Evolutionary conservation across 345 rosid species (phyloP).

Genomic region (Brassica rapa): DNA sequence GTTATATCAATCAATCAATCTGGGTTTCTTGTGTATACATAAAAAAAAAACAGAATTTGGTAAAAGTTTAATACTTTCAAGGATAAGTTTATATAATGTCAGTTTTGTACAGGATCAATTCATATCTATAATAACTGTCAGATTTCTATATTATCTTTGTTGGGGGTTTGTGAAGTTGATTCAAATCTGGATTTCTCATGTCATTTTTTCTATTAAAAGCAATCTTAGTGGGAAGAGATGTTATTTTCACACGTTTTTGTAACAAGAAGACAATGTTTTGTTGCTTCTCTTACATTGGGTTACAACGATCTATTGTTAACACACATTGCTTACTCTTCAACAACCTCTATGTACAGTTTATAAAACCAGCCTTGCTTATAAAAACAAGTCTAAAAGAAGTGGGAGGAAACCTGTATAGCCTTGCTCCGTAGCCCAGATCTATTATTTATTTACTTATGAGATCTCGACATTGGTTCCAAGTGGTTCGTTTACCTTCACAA

Average conservation of each 20-base stretch:
- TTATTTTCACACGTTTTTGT: conserved; percentile 19
- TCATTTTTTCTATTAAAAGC: neutral
- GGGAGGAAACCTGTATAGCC: conserved; percentile 37
- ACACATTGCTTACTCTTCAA: conserved; percentile 39
- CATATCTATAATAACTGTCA: neutral
- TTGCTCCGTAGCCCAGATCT: conserved; percentile 43
- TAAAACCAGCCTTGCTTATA: conserved; percentile 19
- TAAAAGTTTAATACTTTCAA: neutral
- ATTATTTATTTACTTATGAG: conserved; percentile 31
- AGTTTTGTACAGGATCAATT: neutral
- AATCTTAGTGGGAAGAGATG: neutral
- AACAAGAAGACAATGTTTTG: conserved; percentile 24
- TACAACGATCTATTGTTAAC: conserved; percentile 38
- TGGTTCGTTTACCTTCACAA: conserved; percentile 37
- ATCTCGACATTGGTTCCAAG: conserved; percentile 42
- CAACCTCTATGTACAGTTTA: conserved; percentile 38
- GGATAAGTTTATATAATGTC: neutral
- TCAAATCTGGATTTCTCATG: neutral
- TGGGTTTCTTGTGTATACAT: neutral
- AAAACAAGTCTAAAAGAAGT: conserved; percentile 1
- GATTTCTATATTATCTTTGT: neutral
- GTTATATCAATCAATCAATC: conserved; percentile 1
- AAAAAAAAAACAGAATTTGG: neutral
- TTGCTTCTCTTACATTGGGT: conserved; percentile 34
- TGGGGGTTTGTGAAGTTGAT: conserved; percentile 10